Evolutionary conservation across 257 asterid species (phyloP).

Genomic region (Fraxinus pennsylvanica): DNA sequence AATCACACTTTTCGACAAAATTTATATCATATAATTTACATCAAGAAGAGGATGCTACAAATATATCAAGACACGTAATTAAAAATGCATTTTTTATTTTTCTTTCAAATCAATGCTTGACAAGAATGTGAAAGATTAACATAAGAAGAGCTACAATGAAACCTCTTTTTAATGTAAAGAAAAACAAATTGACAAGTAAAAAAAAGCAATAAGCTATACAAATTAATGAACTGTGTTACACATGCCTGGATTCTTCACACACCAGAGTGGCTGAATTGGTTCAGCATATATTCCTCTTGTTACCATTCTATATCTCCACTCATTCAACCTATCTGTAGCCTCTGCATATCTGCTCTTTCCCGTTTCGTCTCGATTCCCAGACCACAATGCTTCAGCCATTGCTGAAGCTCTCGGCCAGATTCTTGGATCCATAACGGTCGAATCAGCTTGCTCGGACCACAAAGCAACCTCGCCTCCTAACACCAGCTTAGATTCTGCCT

Average conservation of each 20-base stretch:
- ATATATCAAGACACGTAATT: too few relatives aligned
- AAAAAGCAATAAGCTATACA: too few relatives aligned
- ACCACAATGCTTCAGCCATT: constrained; percentile 82
- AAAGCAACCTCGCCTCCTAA: constrained; percentile 87
- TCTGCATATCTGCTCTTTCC: constrained; percentile 78
- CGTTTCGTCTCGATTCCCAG: constrained; percentile 66
- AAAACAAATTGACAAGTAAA: too few relatives aligned
- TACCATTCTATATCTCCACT: constrained; percentile 91
- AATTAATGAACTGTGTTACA: constrained; percentile 55
- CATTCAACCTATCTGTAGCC: constrained; percentile 78
- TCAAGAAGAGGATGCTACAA: too few relatives aligned
- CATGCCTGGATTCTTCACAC: constrained; percentile 82
- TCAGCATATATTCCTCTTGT: constrained; percentile 74
- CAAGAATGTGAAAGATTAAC: too few relatives aligned
- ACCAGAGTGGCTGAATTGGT: constrained; percentile 95
- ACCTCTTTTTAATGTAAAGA: too few relatives aligned
- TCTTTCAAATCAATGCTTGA: too few relatives aligned
- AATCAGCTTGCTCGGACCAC: constrained; percentile 96
- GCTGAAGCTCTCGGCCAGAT: constrained; percentile 92
- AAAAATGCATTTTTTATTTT: too few relatives aligned
- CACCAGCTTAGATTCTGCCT: constrained; percentile 62
- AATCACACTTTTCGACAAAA: too few relatives aligned
- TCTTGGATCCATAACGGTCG: constrained; percentile 73
- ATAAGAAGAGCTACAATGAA: too few relatives aligned
- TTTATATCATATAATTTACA: too few relatives aligned